phyloP scores from a whole-genome alignment of 2,329 filamentous ascomycete species.

The Drechslera avenae region DNA sequence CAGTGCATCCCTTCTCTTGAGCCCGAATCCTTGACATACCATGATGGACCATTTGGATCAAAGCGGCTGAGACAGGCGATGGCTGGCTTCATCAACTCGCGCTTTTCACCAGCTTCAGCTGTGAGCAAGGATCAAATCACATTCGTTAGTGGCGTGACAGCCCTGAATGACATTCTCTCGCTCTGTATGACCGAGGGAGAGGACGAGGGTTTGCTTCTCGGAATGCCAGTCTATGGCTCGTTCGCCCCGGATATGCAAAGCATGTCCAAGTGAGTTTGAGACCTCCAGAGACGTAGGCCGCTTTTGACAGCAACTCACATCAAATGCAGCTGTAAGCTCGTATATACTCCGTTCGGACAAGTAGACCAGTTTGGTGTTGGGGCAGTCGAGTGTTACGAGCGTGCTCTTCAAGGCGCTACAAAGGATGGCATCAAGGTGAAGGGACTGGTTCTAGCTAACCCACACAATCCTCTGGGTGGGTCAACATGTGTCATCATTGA shows the following conservation, averaged over 20 bases:
- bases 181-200: slow-evolving; percentile 10
- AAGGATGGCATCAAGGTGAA: slow-evolving; percentile 43
- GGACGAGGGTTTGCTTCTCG: slow-evolving; percentile 8
- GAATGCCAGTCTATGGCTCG: slow-evolving; percentile 13
- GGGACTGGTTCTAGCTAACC: slow-evolving; percentile 57
- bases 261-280: slow-evolving; percentile 8
- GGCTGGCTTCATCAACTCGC: slow-evolving; percentile 6
- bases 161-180: slow-evolving; percentile 10
- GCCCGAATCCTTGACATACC: slow-evolving; percentile 5
- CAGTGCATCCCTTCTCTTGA: slow-evolving; percentile 4
- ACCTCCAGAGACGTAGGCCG: neutral
- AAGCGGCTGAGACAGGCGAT: slow-evolving; percentile 7
- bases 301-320: neutral
- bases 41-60: slow-evolving; percentile 11
- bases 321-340: slow-evolving; percentile 3
- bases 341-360: slow-evolving; percentile 3
- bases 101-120: slow-evolving; percentile 4
- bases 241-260: slow-evolving; percentile 9
- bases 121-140: slow-evolving; percentile 3
- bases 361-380: slow-evolving; percentile 2
- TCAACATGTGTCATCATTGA: neutral
- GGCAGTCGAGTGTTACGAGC: slow-evolving; percentile 46
- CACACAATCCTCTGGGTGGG: slow-evolving; percentile 57
- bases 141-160: slow-evolving; percentile 8
- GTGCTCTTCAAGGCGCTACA: slow-evolving; percentile 42